phyloP scores from a whole-genome alignment of 2,329 filamentous ascomycete species.

The Trichophyton verrucosum region DNA sequence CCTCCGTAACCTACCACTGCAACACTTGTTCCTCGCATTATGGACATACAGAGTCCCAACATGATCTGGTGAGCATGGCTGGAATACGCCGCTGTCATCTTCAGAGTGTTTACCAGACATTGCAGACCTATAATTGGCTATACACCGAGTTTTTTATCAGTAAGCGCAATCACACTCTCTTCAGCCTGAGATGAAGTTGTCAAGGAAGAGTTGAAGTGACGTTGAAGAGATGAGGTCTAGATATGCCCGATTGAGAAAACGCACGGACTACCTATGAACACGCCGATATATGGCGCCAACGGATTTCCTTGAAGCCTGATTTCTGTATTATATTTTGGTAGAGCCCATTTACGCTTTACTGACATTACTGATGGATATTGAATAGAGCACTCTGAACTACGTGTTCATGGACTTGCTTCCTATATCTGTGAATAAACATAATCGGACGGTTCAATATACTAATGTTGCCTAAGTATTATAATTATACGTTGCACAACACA shows the following conservation, averaged over 20 bases:
- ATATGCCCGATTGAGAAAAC: not conserved
- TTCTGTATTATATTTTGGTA: too few relatives aligned
- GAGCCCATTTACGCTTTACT: too few relatives aligned
- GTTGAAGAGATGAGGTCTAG: not conserved
- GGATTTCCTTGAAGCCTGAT: not conserved
- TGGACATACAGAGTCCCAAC: constrained; percentile 11
- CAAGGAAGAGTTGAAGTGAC: not conserved
- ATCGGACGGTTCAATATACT: too few relatives aligned
- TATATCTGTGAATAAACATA: too few relatives aligned
- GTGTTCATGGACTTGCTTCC: too few relatives aligned
- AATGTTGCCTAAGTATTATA: too few relatives aligned
- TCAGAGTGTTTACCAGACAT: not conserved
- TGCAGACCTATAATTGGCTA: not conserved
- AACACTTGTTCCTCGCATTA: not conserved
- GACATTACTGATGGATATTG: too few relatives aligned
- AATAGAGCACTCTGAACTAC: too few relatives aligned
- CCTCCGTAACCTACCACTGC: not conserved
- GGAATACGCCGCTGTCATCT: not conserved
- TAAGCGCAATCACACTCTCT: not conserved
- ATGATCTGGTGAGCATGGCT: constrained; percentile 1
- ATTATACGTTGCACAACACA: too few relatives aligned
- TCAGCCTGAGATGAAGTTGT: not conserved
- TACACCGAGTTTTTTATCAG: not conserved
- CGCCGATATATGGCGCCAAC: too few relatives aligned
- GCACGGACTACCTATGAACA: not conserved